Evolutionary conservation across 495 filamentous ascomycete genomes (phyloP), one percentile per base, ranked within the genome.

Genomic region (Aspergillus avenaceus): DNA sequence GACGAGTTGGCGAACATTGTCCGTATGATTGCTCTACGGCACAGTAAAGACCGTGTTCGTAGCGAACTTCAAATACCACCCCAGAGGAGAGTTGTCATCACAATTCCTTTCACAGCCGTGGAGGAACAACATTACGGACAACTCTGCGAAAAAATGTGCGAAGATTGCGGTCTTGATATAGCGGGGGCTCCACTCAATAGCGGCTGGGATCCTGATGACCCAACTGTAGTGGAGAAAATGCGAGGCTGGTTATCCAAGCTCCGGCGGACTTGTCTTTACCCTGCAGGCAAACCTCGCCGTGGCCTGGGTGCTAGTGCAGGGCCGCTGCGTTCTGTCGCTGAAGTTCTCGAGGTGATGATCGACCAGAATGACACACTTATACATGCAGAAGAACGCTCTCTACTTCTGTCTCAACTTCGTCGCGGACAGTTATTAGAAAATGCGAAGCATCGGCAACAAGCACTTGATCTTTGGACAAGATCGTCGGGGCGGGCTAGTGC

Each of bases 331-430:
- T 92, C 90, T 7, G 84, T 96, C 5, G 76, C 79, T 13, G 86
- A 97, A 59, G 90, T 96, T 2, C 70, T 97, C 19, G 83, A 88
- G 32, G 83, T 84, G 4, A 96, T 97, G 92, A 84, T 96, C 49
- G 91, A 96, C 21, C 79, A 89, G 48, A 87, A 84, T 12, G 84
- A 90, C 23, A 67, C 71, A 16, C 55, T 67, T 3, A 77, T 87
- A 16, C 75, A 82, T 22, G 64, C 78, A 0, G 84, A 93, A 44
- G 84, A 95, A 56, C 78, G 91, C 19, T 60, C 65, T 8, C 67
- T 84, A 12, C 71, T 95, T 0, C 59, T 79, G 1, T 74, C 75
- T 8, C 83, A 81, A 52, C 59, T 95, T 16, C 69, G 75, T 5
- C 74, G 81, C 25, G 92, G 89, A 2, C 91, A 95, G 54, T 63